Base-by-base conservation (phyloP, 2,329 filamentous ascomycete species). In the Fusarium lateritium region DNA sequence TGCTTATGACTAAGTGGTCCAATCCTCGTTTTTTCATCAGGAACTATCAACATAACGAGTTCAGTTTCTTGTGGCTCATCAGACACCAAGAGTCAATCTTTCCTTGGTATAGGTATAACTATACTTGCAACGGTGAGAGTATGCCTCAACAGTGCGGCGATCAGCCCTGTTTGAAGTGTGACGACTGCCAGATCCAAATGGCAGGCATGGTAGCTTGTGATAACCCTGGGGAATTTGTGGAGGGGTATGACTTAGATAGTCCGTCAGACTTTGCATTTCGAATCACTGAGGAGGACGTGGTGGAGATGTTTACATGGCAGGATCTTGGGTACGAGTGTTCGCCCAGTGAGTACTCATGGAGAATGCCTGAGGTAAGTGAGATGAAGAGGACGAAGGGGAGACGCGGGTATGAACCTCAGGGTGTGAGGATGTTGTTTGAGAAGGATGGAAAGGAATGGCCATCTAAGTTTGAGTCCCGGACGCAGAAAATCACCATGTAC, bases 221-320 rank as follows among this genome's bases (percentile, higher is more conserved):
- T 7, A 15, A 13, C 15, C 6, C 11, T 22, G 47, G 24, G 5
- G 7, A 15, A n/a, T 19, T 13, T 14, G 14, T 52, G 8, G 15
- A 4, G 11, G 38, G 36, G 4, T 33, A 42, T 36, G 49, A 52
- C 19, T 8, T 6, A n/a, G 4, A 33, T 5, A 33, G n/a, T 17
- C 49, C 49, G 8, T n/a, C 38, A 5, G 49, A 52, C 26, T 42
- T 15, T 14, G 8, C 11, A 11, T 33, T 52, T 17, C 14, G 36
- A 4, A 8, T 43, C 19, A 17, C 17, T 13, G 45, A 21, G 13
- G n/a, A 10, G 10, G 11, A 22, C 4, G 13, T 9, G 19, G 45
- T 24, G n/a, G n/a, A 40, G 47, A 14, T 52, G n/a, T 33, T 33
- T 24, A 15, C 19, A 11, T 52, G 49, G 49, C 38, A 42, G 49